These are phyloP conservation scores for Penicillium bialowiezense DNA, from an alignment of 495 filamentous ascomycete genomes.

Conservation along the genomic window DNA sequence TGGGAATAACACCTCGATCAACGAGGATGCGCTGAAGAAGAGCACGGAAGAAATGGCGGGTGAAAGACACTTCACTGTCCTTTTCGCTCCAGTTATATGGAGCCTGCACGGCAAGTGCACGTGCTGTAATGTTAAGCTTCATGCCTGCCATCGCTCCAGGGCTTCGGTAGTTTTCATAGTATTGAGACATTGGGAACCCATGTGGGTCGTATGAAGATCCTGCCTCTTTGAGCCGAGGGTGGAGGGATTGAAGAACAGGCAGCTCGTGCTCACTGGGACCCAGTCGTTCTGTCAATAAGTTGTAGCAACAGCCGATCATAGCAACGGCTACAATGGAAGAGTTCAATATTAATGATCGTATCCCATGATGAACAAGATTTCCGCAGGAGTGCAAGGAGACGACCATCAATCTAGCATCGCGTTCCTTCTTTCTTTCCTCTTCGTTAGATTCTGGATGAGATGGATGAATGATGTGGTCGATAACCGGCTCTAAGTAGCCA, in stretches of 20 bases:
- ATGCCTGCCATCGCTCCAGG: constrained; percentile 55
- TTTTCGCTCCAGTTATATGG: constrained; percentile 82
- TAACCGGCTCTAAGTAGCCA: constrained; percentile 73
- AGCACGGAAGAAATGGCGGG: constrained; percentile 88
- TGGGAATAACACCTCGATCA: constrained; percentile 69
- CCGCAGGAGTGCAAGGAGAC: constrained; percentile 98
- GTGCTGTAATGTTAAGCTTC: constrained; percentile 88
- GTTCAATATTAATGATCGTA: constrained; percentile 80
- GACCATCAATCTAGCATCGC: constrained; percentile 63
- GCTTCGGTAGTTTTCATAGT: constrained; percentile 59
- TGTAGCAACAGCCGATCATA: constrained; percentile 97
- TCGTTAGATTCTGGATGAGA: not conserved
- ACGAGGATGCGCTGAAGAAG: constrained; percentile 90
- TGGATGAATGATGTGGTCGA: constrained; percentile 58
- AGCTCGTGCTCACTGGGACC: constrained; percentile 82
- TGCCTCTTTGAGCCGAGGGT: constrained; percentile 55
- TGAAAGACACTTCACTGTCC: constrained; percentile 86
- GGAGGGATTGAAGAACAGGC: constrained; percentile 58
- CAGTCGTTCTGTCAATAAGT: constrained; percentile 85
- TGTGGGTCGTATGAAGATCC: constrained; percentile 72
- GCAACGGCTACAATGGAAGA: constrained; percentile 82
- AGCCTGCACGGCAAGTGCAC: constrained; percentile 96
- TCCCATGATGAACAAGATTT: constrained; percentile 88
- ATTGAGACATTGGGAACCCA: constrained; percentile 87
- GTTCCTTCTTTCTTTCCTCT: constrained; percentile 5